Evolutionary conservation across 2,329 filamentous ascomycete genomes (phyloP), one percentile per base, ranked within the genome.

Genomic region (Hypoxylon sp.): DNA sequence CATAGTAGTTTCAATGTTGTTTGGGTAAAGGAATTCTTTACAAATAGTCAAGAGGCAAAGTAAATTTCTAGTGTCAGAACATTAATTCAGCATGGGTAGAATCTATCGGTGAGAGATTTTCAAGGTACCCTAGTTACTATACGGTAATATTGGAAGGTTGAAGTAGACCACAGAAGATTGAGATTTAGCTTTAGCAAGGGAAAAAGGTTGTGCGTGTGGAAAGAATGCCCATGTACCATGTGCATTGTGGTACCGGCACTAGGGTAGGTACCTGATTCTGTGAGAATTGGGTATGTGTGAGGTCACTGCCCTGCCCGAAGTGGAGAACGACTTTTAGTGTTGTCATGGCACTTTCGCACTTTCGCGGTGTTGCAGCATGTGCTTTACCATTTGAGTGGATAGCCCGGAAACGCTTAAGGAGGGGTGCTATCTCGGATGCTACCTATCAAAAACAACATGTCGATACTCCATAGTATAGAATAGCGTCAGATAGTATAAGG

Each of bases 91-190:
- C 19, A 44, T 31, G 29, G 29, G 29, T 31, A 5, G 17, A 48
- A 57, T 57, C 31, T 65, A 59, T 74, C 71, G 71, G 71, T 74
- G 70, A 71, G 71, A 71, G 63, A 72, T 65, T 71, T 74, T 35
- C 26, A 51, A 61, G 37, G 63, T 70, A 60, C 55, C 13, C 63
- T 17, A 17, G 53, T 65, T 65, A 44, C 42, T 60, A 54, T 47
- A 63, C 13, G 44, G 29, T 22, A 39, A 26, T 22, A 44, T 44
- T 44, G 9, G 39, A 44, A 44, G 39, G 4, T 22, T 48, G 51
- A 33, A 46, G 48, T 51, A 63, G 29, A 29, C 17, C 46, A 35
- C 39, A 48, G 39, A 59, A 60, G 46, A 50, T 48, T 60, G 17
- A n/a, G 19, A 17, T 58, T 61, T 33, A 35, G 33, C 33, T 59